Conservation (phyloP, 169 alveolate genomes). For the Plasmodium fragile region DNA sequence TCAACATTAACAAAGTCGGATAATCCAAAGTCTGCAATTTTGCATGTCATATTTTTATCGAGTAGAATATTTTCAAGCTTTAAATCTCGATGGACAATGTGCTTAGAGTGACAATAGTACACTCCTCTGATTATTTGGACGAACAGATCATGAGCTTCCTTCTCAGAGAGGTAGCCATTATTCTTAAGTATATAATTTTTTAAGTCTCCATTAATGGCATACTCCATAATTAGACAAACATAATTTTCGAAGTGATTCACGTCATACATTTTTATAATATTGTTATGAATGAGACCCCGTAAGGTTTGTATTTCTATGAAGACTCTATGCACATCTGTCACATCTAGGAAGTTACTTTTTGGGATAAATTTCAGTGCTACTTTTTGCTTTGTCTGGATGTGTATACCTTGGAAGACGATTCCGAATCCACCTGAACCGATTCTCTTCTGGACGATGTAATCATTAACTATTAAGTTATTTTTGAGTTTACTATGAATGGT, state of each 20-base stretch:
- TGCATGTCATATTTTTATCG: constrained; percentile 74
- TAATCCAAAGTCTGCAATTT: constrained; percentile 75
- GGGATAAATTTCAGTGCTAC: constrained; percentile 86
- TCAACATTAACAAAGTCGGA: constrained; percentile 80
- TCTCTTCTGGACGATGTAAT: constrained; percentile 55
- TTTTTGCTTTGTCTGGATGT: constrained; percentile 79
- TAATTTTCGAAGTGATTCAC: constrained; percentile 83
- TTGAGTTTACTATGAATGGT: constrained; percentile 5
- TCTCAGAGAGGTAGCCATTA: constrained; percentile 81
- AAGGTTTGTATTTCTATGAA: constrained; percentile 82
- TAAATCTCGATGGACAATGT: constrained; percentile 87
- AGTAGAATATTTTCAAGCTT: constrained; percentile 82
- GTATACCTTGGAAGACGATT: constrained; percentile 80
- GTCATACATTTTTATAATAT: constrained; percentile 80
- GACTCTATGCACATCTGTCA: constrained; percentile 80
- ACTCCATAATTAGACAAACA: constrained; percentile 81
- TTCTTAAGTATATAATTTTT: constrained; percentile 78
- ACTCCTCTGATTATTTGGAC: constrained; percentile 86
- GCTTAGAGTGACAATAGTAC: constrained; percentile 86
- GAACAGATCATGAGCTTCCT: constrained; percentile 79
- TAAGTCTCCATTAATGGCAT: constrained; percentile 80
- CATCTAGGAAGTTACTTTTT: constrained; percentile 77
- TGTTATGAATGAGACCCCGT: constrained; percentile 77
- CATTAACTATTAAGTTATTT: constrained; percentile 68
- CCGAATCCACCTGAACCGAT: constrained; percentile 77